Conservation (phyloP, 257 asterid species). For the Cynanchum wilfordii region DNA sequence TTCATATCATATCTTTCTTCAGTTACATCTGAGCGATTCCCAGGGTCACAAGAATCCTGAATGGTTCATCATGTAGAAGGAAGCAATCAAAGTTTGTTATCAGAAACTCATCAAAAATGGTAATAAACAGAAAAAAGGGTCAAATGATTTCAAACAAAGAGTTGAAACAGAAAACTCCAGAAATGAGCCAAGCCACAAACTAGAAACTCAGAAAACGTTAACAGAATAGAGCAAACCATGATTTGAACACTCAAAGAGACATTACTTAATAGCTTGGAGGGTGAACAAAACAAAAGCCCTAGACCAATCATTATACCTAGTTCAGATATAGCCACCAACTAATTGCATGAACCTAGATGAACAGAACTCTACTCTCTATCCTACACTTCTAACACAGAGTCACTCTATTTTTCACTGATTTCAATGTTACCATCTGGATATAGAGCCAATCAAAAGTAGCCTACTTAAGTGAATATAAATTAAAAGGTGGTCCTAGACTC, state of each 20-base stretch:
- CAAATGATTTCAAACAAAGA: neutral
- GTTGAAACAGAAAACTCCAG: neutral
- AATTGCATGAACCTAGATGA: neutral
- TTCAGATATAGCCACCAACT: neutral
- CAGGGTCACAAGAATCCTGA: slow-evolving; percentile 77
- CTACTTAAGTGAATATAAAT: neutral
- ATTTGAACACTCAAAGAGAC: neutral
- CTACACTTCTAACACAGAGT: neutral
- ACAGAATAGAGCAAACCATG: neutral
- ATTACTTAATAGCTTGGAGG: neutral
- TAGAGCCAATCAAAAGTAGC: neutral
- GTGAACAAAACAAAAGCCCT: neutral
- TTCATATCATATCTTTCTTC: slow-evolving; percentile 60
- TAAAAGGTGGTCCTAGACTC: neutral
- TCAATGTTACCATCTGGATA: neutral
- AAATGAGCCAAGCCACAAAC: slow-evolving; percentile 5
- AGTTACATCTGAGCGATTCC: slow-evolving; percentile 73
- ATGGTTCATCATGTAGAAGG: slow-evolving; percentile 14
- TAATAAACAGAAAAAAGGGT: neutral
- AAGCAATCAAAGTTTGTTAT: neutral
- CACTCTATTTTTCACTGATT: neutral
- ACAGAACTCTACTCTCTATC: neutral
- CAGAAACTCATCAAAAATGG: neutral
- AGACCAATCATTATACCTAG: neutral
- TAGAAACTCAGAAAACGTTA: neutral